Percentiles rank a stretch among this genome's conserved stretches.
These are phyloP conservation scores for Fomes fomentarius DNA, from an alignment of 1,284 basidiomycete genomes.

Conservation along the genomic window DNA sequence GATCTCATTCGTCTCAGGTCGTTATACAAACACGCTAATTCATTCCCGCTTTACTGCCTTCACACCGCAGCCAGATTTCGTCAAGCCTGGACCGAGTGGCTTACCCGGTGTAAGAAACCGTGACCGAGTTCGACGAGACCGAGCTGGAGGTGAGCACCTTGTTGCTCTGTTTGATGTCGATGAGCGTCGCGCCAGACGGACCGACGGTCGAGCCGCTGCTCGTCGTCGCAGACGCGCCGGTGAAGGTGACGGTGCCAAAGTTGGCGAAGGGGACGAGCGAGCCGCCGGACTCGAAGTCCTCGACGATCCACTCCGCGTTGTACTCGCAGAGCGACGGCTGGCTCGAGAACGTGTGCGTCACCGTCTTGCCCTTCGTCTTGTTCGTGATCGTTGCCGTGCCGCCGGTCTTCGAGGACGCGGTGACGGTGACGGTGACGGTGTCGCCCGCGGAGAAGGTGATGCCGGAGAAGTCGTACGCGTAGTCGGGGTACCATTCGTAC, in stretches of 20 bases:
- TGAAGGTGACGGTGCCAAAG: slow-evolving; percentile 38
- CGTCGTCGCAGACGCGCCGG: slow-evolving; percentile 16
- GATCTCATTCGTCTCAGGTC: too few relatives aligned
- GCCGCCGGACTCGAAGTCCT: slow-evolving; percentile 38
- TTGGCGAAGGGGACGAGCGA: slow-evolving; percentile 40
- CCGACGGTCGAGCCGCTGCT: slow-evolving; percentile 7
- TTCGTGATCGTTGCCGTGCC: slow-evolving; percentile 37
- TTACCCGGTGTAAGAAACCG: too few relatives aligned
- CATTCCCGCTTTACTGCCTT: too few relatives aligned
- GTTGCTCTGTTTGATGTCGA: slow-evolving; percentile 36
- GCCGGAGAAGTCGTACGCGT: slow-evolving; percentile 37
- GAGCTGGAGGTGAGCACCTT: slow-evolving; percentile 34
- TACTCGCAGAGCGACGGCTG: slow-evolving; percentile 37
- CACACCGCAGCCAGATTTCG: too few relatives aligned
- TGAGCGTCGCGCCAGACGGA: slow-evolving; percentile 34
- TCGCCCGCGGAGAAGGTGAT: slow-evolving; percentile 35
- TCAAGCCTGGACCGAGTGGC: too few relatives aligned
- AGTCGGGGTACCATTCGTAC: slow-evolving; percentile 44
- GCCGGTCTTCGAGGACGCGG: slow-evolving; percentile 29
- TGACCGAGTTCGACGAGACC: too few relatives aligned
- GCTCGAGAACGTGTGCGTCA: slow-evolving; percentile 33
- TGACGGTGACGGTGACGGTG: slow-evolving; percentile 34
- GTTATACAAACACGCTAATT: too few relatives aligned
- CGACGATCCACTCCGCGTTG: slow-evolving; percentile 33
- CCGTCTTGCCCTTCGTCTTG: slow-evolving; percentile 32